Evolutionary conservation across 371 early-diverging fungal genomes (phyloP).

Genomic region (Parasitella parasitica): DNA sequence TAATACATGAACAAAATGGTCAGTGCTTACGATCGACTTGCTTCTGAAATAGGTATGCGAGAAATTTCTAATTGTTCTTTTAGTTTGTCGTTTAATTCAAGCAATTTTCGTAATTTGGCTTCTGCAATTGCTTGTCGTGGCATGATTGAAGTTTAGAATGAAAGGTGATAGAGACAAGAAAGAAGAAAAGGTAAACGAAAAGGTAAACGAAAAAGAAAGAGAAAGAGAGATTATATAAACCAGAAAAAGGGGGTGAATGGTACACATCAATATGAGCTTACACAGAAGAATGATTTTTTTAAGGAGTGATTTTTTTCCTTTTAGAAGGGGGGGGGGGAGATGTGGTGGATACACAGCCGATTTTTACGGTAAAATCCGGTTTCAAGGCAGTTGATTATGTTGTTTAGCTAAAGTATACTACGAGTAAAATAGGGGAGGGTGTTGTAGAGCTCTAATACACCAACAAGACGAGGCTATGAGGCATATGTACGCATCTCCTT

Average conservation of each 20-base stretch:
- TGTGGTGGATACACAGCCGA: neutral
- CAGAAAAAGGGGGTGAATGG: neutral
- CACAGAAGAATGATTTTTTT: neutral
- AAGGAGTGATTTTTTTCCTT: neutral
- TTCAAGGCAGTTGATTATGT: neutral
- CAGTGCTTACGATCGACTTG: constrained; percentile 48
- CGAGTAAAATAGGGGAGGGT: neutral
- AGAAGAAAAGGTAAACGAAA: no score
- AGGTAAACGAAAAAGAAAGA: neutral
- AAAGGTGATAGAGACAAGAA: no score
- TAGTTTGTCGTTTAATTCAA: constrained; percentile 46
- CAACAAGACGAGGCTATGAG: no score
- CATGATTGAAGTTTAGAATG: constrained; percentile 3
- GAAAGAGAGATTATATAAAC: neutral
- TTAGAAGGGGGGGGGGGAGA: neutral
- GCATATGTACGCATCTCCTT: no score
- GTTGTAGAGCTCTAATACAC: no score
- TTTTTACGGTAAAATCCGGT: constrained; percentile 3
- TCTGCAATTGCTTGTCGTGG: constrained; percentile 36
- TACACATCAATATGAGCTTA: neutral
- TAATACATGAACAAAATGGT: neutral
- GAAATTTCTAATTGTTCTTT: constrained; percentile 49
- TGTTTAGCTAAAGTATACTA: neutral
- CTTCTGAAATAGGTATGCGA: constrained; percentile 50
- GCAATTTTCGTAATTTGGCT: constrained; percentile 44